A percentile compares a stretch with the other conserved stretches of the same genome.
Conservation (phyloP, 208 protist genomes). For the Lotmaria passim region DNA sequence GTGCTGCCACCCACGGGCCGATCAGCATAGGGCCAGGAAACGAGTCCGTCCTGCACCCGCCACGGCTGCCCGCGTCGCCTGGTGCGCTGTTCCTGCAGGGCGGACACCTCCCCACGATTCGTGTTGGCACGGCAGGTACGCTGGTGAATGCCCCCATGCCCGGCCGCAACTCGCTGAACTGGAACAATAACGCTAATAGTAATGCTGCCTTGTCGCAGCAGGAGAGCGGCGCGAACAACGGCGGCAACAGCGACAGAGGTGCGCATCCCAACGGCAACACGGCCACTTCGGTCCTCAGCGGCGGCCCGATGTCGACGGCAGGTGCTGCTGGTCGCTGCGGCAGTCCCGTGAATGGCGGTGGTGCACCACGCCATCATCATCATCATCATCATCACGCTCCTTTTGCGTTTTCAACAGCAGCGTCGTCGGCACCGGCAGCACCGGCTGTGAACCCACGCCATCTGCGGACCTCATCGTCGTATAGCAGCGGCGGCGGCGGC, state of each 20-base stretch:
- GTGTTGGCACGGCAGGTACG: conserved; percentile 11
- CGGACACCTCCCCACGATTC: conserved; percentile 9
- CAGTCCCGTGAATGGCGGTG: neutral
- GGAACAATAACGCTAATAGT: neutral
- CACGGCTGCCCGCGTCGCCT: neutral
- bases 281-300: neutral
- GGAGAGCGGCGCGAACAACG: neutral
- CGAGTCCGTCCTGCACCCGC: neutral
- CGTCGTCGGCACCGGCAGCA: too few relatives aligned
- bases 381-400: conserved; percentile 12
- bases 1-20: conserved; percentile 10
- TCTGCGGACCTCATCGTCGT: conserved; percentile 7
- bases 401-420: neutral
- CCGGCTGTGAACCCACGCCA: neutral
- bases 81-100: conserved; percentile 1
- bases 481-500: conserved; percentile 3
- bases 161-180: neutral
- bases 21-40: neutral
- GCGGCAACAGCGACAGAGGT: neutral
- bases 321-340: neutral
- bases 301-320: neutral
- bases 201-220: neutral
- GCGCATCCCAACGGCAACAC: neutral
- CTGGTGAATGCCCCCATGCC: conserved; percentile 13
- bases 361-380: conserved; percentile 19